A percentile compares a stretch with the other conserved stretches of the same genome.
phyloP scores from a whole-genome alignment of 2,329 filamentous ascomycete genomes.

The Zasmidium cellare region DNA sequence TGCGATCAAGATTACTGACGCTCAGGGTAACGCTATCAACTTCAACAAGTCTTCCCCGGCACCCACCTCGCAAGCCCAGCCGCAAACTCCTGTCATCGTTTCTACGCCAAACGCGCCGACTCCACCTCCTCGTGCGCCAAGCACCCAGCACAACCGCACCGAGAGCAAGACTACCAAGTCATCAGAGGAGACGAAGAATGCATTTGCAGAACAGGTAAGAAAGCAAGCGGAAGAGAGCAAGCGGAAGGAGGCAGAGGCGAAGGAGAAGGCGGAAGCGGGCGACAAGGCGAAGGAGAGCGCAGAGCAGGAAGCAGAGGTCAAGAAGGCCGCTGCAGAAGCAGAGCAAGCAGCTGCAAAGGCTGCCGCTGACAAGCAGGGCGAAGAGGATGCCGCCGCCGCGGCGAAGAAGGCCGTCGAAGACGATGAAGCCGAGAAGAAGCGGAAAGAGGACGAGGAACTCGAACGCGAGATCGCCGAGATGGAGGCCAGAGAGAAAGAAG shows the following conservation, averaged over 20 bases:
- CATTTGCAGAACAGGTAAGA: constrained; percentile 70
- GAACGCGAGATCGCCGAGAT: constrained; percentile 66
- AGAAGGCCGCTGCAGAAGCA: constrained; percentile 48
- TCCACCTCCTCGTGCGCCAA: constrained; percentile 70
- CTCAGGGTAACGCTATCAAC: constrained; percentile 73
- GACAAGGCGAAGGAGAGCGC: constrained; percentile 58
- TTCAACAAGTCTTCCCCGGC: constrained; percentile 61
- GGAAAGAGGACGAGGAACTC: constrained; percentile 44
- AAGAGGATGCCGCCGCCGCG: constrained; percentile 35
- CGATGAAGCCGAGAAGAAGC: constrained; percentile 33
- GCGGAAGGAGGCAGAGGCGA: constrained; percentile 47
- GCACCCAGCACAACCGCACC: constrained; percentile 65
- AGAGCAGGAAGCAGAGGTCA: constrained; percentile 15
- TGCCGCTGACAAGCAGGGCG: constrained; percentile 41
- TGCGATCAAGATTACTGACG: constrained; percentile 81
- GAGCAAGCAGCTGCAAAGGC: constrained; percentile 44
- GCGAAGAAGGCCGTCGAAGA: constrained; percentile 34
- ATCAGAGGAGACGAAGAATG: constrained; percentile 66
- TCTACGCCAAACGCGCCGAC: constrained; percentile 73
- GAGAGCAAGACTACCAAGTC: constrained; percentile 75
- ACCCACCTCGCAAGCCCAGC: constrained; percentile 55
- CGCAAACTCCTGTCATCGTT: constrained; percentile 64
- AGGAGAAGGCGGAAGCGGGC: constrained; percentile 38
- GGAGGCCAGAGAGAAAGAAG: constrained; percentile 36
- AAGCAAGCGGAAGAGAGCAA: constrained; percentile 44